Base-by-base conservation (phyloP, 352 stramenopile genomes). In the Pythium dissimile region DNA sequence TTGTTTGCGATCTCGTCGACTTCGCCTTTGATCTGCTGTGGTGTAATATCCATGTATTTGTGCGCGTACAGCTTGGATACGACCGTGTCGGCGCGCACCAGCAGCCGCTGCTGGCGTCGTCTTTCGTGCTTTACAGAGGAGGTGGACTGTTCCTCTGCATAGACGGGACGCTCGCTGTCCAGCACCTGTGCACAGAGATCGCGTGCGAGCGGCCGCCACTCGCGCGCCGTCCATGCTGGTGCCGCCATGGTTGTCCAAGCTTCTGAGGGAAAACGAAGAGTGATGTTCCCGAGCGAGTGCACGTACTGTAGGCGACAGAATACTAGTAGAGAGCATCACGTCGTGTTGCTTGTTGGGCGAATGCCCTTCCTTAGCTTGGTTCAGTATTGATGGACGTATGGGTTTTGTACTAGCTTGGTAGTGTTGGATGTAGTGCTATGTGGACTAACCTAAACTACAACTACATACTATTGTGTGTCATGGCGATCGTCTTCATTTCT, bases 191-290 rank as follows among this genome's bases (percentile, higher is more conserved):
- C 65, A 28, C 66, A 86, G 26, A 89, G 68, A 46, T 87, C 63
- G 54, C 56, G 66, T 27, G 55, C 67, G 21, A 85, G 77, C 52
- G 80, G 77, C 32, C 75, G 75, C 80, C 77, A 89, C 60, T 88
- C 73, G 16, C 53, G 52, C 39, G 55, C 55, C 5, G 80, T 84
- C 80, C 80, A 89, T 41, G 66, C 67, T 1, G 80, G 75, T 31
- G 54, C 61, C 12, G 53, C 57, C 68, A 73, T 73, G 20, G 10
- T 38, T 18, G 9, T 2, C 30, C n/a, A n/a, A n/a, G n/a, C n/a
- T n/a, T 43, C 7, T 43, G 37, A 18, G 37, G 37, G 37, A 44
- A 44, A 26, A 20, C 7, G 4, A 27, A 41, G 50, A 58, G 27
- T 48, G 39, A 58, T 49, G 50, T 58, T 49, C 50, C 34, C 50